Base-by-base conservation (phyloP, 2,329 filamentous ascomycete species). In the Pezizomycotina sp. region DNA sequence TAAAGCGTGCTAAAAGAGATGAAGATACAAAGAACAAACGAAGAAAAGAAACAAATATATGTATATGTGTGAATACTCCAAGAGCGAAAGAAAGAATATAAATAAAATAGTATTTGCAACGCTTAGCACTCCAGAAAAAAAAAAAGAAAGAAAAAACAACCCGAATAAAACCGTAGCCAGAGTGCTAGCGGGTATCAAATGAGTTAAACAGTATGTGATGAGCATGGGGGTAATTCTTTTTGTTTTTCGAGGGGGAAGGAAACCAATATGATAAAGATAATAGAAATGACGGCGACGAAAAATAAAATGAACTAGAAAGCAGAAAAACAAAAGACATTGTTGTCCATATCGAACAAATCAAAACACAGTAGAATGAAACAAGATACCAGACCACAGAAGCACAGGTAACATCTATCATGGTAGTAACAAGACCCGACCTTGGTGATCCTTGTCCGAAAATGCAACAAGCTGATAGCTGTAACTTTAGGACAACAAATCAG, bases 11-110 rank as follows among this genome's bases (percentile, higher is more conserved):
- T n/a, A 41, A 38, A 10, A 13, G 15, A 12, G 13, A 13, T 7
- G 27, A 6, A 34, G 31, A 31, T 31, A 36, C 34, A 45, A 39
- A 32, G 36, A 30, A 25, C 27, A 26, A 42, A 42, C 19, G 34
- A 33, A 14, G 34, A 33, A 34, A 33, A 13, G n/a, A 13, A 24
- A 21, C 12, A 28, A 26, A 18, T 21, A 22, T 12, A 38, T 14
- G 22, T 10, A 30, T 19, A 38, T 13, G 18, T 24, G 15, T 12
- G 25, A 12, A 24, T 12, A 7, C 12, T 16, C 12, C 10, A 31
- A 23, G 20, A 15, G 26, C 18, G 19, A 41, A 38, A 31, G 6
- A 24, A 26, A 38, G 33, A 32, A 25, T 16, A 26, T 5, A 19
- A 13, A 26, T 27, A 28, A 19, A 36, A 16, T 31, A 27, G 26